phyloP scores from a whole-genome alignment of 768 basidiomycete genomes.

The Termitomyces eurrhizus region DNA sequence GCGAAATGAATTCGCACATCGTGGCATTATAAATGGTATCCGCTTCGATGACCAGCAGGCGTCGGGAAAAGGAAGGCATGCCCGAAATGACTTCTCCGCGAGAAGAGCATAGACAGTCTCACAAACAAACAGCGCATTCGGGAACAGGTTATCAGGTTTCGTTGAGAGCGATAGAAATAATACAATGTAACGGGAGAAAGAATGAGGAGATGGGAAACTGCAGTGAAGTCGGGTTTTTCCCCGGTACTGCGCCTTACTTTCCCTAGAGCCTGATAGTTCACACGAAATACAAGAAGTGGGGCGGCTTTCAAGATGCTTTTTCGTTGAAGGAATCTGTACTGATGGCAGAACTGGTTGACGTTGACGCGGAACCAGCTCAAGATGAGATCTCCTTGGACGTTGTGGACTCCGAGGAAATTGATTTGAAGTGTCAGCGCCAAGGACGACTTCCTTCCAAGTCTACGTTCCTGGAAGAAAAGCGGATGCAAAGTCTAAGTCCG shows the following conservation, averaged over 20 bases:
- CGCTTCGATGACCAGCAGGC: slow-evolving; percentile 22
- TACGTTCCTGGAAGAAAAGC: not conserved
- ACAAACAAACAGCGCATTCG: not conserved
- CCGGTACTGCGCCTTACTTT: not conserved
- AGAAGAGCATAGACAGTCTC: slow-evolving; percentile 7
- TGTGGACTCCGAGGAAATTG: slow-evolving; percentile 5
- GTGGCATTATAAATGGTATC: slow-evolving; percentile 17
- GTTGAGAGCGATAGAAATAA: not conserved
- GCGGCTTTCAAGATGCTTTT: slow-evolving; percentile 6
- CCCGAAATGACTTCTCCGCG: slow-evolving; percentile 19
- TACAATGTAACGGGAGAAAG: not conserved
- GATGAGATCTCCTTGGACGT: slow-evolving; percentile 7
- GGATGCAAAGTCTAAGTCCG: not conserved
- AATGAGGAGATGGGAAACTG: not conserved
- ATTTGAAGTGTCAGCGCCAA: not conserved
- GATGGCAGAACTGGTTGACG: not conserved
- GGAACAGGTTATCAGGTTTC: not conserved
- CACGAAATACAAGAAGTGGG: not conserved
- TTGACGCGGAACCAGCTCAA: not conserved
- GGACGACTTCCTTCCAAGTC: not conserved
- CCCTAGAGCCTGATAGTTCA: not conserved
- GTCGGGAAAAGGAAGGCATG: slow-evolving; percentile 25
- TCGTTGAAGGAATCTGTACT: slow-evolving; percentile 7
- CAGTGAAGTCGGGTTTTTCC: not conserved
- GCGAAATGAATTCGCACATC: slow-evolving; percentile 17